Percentiles rank a stretch among this genome's conserved stretches.
These are phyloP conservation scores for Sextonia rubra DNA, from an alignment of 164 flowering plant species.

Conservation along the genomic window DNA sequence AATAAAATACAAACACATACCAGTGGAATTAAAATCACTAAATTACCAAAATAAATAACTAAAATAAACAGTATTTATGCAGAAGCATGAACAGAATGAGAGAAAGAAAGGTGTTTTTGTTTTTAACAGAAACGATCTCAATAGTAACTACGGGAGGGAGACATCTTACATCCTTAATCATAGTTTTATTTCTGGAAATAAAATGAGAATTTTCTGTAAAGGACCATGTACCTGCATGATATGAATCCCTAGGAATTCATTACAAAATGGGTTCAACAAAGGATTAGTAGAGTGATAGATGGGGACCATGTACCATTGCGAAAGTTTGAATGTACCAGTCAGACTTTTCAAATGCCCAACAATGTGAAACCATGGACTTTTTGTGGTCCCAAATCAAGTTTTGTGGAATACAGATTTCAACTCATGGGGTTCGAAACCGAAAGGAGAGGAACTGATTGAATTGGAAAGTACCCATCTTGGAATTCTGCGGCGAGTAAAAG, in stretches of 20 bases:
- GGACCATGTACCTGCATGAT: too few relatives aligned
- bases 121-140: too few relatives aligned
- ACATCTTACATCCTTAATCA: too few relatives aligned
- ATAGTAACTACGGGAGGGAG: too few relatives aligned
- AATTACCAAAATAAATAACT: not conserved
- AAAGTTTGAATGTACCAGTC: too few relatives aligned
- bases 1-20: not conserved
- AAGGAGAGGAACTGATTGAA: not conserved
- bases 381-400: not conserved
- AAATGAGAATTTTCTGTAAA: too few relatives aligned
- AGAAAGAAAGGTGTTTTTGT: too few relatives aligned
- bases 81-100: too few relatives aligned
- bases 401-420: not conserved
- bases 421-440: slow-evolving; percentile 7
- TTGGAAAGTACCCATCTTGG: not conserved
- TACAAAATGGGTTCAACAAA: too few relatives aligned
- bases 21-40: not conserved
- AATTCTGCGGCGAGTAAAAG: not conserved
- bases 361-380: not conserved
- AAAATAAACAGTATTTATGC: not conserved
- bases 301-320: not conserved
- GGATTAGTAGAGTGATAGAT: too few relatives aligned
- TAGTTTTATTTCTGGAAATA: too few relatives aligned
- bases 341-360: not conserved
- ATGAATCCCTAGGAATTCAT: too few relatives aligned